Evolutionary conservation across 2,329 filamentous ascomycete species (phyloP), one percentile per base, ranked within the genome.

Genomic region (Spiromastix sp.): DNA sequence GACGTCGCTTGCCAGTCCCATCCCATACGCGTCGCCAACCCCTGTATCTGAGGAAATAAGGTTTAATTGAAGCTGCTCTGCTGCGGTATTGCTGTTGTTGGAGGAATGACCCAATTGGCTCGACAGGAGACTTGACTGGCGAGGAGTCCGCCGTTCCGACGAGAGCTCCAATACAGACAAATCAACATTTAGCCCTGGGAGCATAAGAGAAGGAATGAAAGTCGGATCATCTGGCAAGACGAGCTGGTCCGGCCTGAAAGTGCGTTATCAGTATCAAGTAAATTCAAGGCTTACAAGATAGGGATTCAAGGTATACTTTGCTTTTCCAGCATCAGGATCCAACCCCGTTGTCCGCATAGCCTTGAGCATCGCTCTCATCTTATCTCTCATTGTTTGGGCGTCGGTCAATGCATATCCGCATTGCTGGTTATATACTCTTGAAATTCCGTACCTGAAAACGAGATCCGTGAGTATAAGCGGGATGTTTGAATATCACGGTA

Each of bases 351-450:
- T 64, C 24, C 68, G 63, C 34, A 79, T 56, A 5, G 70, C 60
- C 33, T 69, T 74, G 42, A 83, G 66, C 52, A 86, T 74, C 2
- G 74, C 64, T 44, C 73, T 71, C 71, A 96, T 84, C 45, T 75
- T 76, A 41, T 77, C 72, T 47, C 85, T 79, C 24, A 82, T 77
- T 46, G 74, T 77, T 56, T 87, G 79, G 2, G 79, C 78, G 51
- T 96, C 91, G 3, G 73, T 70, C 30, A 95, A 75, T 16, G 94
- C 76, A 55, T 94, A 98, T 24, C 72, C 71, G 49, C 83, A 93
- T 60, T 98, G 87, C 54, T 94, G 83, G 17, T 75, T 70, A 56
- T 85, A 94, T 12, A 96, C 86, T 32, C 82, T 75, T 3, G 85
- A 81, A 11, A 94, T 75, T 4, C 87, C 87, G 54, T 81, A 87